Evolutionary conservation across 2,329 filamentous ascomycete species (phyloP), one percentile per base, ranked within the genome.

Genomic region (Endocalyx cinctus): DNA sequence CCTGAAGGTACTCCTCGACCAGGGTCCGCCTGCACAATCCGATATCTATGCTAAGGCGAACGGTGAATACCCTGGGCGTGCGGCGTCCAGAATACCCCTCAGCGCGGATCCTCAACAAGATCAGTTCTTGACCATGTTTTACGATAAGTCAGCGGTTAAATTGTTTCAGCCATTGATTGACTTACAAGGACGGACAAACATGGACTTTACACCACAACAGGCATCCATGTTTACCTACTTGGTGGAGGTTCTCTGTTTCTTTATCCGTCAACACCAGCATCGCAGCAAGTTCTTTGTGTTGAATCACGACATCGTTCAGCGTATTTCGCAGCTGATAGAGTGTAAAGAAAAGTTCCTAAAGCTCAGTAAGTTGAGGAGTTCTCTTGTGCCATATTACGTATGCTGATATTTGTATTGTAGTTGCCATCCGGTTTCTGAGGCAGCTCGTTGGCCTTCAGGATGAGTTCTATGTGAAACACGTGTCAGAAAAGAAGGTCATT

Each of bases 221-320:
- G 87, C 92, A 17, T 86, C 87, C n/a, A 74, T 97, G 42, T 94
- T 89, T 59, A 82, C 81, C 14, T 92, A 96, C 57, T 69, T 98
- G 31, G 84, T 96, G 34, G 92, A 98, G 55, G 86, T 96, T 17
- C 72, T 97, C 31, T 89, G 85, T 56, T 97, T 94, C 65, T 96
- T 96, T 58, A 81, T 96, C 44, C 81, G 89, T 25, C 86, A 94
- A 53, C 90, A 97, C 60, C 76, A 84, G 25, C 81, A 86, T 51
- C 80, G 87, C 48, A 89, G 84, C 66, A 92, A 94, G 59, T 85
- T 81, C 52, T 95, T 96, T 54, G 83, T 97, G 17, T 69, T 94
- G 42, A 77, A 77, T 10, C 79, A 96, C 59, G 81, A 84, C 37
- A 70, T 97, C 27, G 79, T 84, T 6, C 74, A 80, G 41, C 79